phyloP scores from a whole-genome alignment of 768 basidiomycete species.

The Tylopilus vinaceipallidus region DNA sequence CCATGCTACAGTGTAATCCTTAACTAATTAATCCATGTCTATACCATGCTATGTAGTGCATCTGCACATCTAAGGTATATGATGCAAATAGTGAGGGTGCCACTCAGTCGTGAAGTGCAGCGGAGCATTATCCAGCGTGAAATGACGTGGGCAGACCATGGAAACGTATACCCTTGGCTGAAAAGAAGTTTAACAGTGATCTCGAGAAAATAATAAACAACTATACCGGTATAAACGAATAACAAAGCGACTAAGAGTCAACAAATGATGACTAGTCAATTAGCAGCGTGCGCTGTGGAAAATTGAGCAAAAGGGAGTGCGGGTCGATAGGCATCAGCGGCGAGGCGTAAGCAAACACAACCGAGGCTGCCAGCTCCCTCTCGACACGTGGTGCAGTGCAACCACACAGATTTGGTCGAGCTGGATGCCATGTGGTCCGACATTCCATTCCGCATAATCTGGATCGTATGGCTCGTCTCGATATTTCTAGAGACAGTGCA shows the following conservation, averaged over 20 bases:
- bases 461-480: slow-evolving; percentile 8
- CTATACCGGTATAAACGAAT: neutral
- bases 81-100: slow-evolving; percentile 3
- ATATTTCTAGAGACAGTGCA: slow-evolving; percentile 13
- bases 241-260: too few relatives aligned
- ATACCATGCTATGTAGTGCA: slow-evolving; percentile 17
- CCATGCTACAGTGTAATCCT: slow-evolving; percentile 4
- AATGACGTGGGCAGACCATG: neutral
- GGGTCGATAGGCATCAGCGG: slow-evolving; percentile 6
- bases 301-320: neutral
- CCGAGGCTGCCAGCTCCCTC: slow-evolving; percentile 78
- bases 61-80: slow-evolving; percentile 14
- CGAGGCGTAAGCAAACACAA: slow-evolving; percentile 45
- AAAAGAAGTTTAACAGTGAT: neutral
- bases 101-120: neutral
- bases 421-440: slow-evolving; percentile 25
- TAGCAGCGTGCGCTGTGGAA: neutral
- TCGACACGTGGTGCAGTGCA: slow-evolving; percentile 74
- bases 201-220: neutral
- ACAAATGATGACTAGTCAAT: too few relatives aligned
- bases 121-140: neutral
- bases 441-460: slow-evolving; percentile 18
- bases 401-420: slow-evolving; percentile 48
- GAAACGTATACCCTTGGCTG: slow-evolving; percentile 3
- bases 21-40: neutral